Conservation (phyloP, 2,329 filamentous ascomycete species). For the Ascochyta pisi region DNA sequence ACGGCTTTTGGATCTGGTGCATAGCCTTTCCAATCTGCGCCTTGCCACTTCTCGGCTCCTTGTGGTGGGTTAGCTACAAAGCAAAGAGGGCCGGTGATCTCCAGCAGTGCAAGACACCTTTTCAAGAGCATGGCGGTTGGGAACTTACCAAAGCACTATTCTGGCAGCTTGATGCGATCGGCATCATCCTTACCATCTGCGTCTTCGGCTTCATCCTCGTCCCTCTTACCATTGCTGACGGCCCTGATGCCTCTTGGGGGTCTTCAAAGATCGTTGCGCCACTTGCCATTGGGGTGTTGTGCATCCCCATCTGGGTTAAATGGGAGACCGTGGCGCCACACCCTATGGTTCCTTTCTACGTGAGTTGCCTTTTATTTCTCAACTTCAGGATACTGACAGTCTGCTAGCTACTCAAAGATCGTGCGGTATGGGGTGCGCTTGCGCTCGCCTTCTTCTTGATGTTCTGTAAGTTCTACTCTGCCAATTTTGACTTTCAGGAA, state of each 20-base stretch:
- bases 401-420: constrained; percentile 62
- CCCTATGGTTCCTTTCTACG: constrained; percentile 65
- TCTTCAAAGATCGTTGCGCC: constrained; percentile 60
- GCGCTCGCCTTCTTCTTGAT: constrained; percentile 56
- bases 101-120: constrained; percentile 53
- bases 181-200: constrained; percentile 56
- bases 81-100: constrained; percentile 60
- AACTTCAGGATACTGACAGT: background rate
- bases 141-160: constrained; percentile 56
- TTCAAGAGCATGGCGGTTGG: constrained; percentile 51
- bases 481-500: background rate
- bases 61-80: constrained; percentile 59
- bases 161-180: constrained; percentile 62
- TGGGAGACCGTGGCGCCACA: constrained; percentile 62
- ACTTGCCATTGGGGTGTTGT: constrained; percentile 58
- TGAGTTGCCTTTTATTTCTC: constrained; percentile 24
- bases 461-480: constrained; percentile 14
- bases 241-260: constrained; percentile 57
- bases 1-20: constrained; percentile 67
- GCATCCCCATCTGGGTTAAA: constrained; percentile 58
- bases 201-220: constrained; percentile 58
- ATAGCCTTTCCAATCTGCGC: constrained; percentile 65
- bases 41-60: constrained; percentile 61
- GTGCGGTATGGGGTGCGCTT: constrained; percentile 66
- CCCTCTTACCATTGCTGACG: constrained; percentile 62